Conservation (phyloP, 2,329 filamentous ascomycete species). For the Penicillium fuscoglaucum region DNA sequence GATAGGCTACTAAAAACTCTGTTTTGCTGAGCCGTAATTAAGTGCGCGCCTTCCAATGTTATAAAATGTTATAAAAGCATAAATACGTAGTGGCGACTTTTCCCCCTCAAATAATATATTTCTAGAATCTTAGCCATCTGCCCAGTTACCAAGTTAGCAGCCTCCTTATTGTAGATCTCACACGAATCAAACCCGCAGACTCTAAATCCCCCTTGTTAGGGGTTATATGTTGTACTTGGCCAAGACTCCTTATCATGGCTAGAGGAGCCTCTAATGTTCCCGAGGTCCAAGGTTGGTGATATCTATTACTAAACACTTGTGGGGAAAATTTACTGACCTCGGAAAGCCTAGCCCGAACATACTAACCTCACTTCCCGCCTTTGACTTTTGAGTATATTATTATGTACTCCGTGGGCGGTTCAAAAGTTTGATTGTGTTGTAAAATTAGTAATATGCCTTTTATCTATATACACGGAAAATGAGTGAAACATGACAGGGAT, state of each 20-base stretch:
- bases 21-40: not conserved
- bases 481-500: not conserved
- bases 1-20: too few species aligned
- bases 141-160: not conserved
- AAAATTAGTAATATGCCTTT: not conserved
- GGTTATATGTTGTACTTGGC: not conserved
- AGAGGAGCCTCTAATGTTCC: not conserved
- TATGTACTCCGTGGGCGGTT: not conserved
- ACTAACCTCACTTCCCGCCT: not conserved
- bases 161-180: not conserved
- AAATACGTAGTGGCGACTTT: not conserved
- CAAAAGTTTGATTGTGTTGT: not conserved
- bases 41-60: not conserved
- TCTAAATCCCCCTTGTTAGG: not conserved
- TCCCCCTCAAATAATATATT: not conserved
- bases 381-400: not conserved
- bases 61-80: not conserved
- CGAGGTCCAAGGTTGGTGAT: not conserved
- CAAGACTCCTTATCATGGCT: not conserved
- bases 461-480: not conserved
- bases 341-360: not conserved
- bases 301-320: not conserved
- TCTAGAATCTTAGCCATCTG: not conserved
- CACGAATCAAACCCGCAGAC: not conserved
- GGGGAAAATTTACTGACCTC: not conserved